Evolutionary conservation across 169 alveolate genomes (phyloP).

Genomic region (Ophryocystis elektroscirrha): DNA sequence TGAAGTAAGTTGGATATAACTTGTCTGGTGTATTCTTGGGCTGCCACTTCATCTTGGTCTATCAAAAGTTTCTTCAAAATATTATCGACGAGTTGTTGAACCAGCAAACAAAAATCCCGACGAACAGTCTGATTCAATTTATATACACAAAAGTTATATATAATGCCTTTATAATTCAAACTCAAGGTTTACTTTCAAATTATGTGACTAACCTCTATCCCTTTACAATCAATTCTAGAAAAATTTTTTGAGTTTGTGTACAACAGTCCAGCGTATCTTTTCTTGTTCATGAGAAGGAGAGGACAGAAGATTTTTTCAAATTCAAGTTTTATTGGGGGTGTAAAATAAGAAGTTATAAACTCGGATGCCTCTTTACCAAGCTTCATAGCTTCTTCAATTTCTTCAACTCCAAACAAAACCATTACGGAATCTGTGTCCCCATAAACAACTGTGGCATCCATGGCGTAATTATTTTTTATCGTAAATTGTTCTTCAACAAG

Average conservation of each 20-base stretch:
- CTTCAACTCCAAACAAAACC: constrained; percentile 78
- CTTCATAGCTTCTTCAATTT: constrained; percentile 65
- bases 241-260: constrained; percentile 76
- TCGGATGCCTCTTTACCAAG: constrained; percentile 75
- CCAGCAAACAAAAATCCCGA: constrained; percentile 84
- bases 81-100: constrained; percentile 72
- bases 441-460: constrained; percentile 72
- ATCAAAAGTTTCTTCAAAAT: constrained; percentile 62
- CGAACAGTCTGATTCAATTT: constrained; percentile 65
- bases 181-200: not conserved
- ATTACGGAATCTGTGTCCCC: constrained; percentile 99
- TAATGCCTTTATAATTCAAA: not conserved
- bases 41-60: constrained; percentile 53
- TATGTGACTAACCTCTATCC: constrained; percentile 38
- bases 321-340: constrained; percentile 75
- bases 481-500: constrained; percentile 7
- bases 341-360: constrained; percentile 54
- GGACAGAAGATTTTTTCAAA: constrained; percentile 94
- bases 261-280: constrained; percentile 85
- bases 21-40: constrained; percentile 8
- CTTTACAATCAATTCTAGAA: constrained; percentile 90
- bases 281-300: constrained; percentile 74
- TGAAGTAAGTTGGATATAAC: constrained; percentile 61
- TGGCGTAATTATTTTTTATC: constrained; percentile 54
- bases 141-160: constrained; percentile 3